A percentile compares a stretch with the other conserved stretches of the same genome.
Conservation (phyloP, 805 yeast species). For the Candida multigemmis region DNA sequence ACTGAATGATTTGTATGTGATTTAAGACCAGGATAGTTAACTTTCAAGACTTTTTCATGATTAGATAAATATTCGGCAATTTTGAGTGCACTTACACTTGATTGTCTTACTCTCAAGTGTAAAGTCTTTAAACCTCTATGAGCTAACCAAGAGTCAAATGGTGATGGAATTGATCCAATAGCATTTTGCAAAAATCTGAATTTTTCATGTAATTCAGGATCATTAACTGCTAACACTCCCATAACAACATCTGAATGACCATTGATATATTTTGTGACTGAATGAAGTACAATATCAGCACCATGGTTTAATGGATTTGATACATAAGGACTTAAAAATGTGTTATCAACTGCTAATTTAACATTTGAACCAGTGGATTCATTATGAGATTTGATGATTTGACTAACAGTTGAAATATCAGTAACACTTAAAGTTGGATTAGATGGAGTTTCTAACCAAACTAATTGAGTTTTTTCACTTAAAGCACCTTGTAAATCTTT, state of each 20-base stretch:
- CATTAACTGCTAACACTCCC: slow-evolving; percentile 72
- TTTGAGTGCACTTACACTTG: slow-evolving; percentile 54
- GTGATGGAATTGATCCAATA: slow-evolving; percentile 81
- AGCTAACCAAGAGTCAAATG: slow-evolving; percentile 88
- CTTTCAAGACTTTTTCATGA: slow-evolving; percentile 48
- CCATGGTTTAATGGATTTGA: slow-evolving; percentile 79
- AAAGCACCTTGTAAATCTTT: slow-evolving; percentile 48
- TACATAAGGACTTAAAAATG: slow-evolving; percentile 79
- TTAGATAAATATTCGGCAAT: slow-evolving; percentile 56
- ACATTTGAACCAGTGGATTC: slow-evolving; percentile 41
- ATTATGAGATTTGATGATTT: slow-evolving; percentile 38
- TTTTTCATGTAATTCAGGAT: slow-evolving; percentile 48
- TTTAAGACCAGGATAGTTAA: slow-evolving; percentile 78
- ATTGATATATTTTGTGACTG: slow-evolving; percentile 84
- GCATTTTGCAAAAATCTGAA: slow-evolving; percentile 80
- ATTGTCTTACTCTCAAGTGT: slow-evolving; percentile 69
- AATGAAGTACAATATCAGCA: slow-evolving; percentile 82
- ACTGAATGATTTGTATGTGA: slow-evolving; percentile 55
- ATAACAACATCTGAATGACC: slow-evolving; percentile 90
- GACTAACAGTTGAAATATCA: slow-evolving; percentile 57
- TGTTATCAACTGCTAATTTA: slow-evolving; percentile 74
- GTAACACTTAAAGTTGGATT: slow-evolving; percentile 81
- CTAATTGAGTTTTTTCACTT: slow-evolving; percentile 57
- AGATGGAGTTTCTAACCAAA: slow-evolving; percentile 86
- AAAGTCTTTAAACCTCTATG: slow-evolving; percentile 87